Evolutionary conservation across 2,329 filamentous ascomycete species (phyloP).

Genomic region (Furcasterigmium sp.): DNA sequence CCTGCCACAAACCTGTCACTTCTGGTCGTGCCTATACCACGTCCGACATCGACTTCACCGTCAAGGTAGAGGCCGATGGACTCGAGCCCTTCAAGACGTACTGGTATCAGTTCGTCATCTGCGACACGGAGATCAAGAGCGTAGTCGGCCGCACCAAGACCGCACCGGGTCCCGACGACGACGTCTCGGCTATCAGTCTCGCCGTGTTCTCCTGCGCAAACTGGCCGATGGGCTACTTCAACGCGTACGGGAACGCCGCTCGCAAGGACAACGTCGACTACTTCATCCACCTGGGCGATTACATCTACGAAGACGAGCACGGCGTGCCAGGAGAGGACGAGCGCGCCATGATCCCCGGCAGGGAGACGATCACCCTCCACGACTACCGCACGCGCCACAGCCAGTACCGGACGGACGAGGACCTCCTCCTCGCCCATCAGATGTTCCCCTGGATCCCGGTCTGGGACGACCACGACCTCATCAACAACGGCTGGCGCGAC

Average conservation of each 20-base stretch:
- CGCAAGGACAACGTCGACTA: conserved; percentile 57
- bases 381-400: conserved; percentile 37
- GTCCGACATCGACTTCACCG: conserved; percentile 69
- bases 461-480: conserved; percentile 39
- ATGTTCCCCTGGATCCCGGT: conserved; percentile 39
- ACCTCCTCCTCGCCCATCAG: conserved; percentile 33
- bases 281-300: conserved; percentile 55
- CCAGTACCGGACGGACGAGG: conserved; percentile 33
- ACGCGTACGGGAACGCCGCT: conserved; percentile 53
- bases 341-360: conserved; percentile 3
- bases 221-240: conserved; percentile 57
- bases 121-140: conserved; percentile 55
- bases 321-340: neutral
- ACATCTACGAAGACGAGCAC: conserved; percentile 57
- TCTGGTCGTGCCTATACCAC: conserved; percentile 62
- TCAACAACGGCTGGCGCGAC: conserved; percentile 61
- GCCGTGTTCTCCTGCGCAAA: conserved; percentile 70
- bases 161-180: conserved; percentile 50
- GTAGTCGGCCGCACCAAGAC: conserved; percentile 67
- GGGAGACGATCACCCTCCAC: conserved; percentile 25
- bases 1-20: conserved; percentile 40
- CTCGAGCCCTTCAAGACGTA: conserved; percentile 61
- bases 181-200: conserved; percentile 52
- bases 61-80: conserved; percentile 65
- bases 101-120: conserved; percentile 66